Conservation (phyloP, 2,329 filamentous ascomycete genomes). For the Fusarium pseudocircinatum region DNA sequence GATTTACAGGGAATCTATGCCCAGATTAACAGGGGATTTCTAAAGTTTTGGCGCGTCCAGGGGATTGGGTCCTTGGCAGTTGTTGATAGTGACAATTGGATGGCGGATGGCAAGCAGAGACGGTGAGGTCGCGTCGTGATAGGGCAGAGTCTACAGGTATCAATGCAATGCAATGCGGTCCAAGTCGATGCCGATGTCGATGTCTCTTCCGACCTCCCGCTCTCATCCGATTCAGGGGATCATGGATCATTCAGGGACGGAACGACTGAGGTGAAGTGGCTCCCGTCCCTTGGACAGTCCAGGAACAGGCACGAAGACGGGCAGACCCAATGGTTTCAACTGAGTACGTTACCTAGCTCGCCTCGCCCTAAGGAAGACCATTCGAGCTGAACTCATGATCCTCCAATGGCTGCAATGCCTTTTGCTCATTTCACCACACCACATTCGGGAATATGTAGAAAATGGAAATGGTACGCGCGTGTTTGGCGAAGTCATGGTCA, state of each 20-base stretch:
- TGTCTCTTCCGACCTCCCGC: constrained; percentile 22
- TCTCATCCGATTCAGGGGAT: constrained; percentile 31
- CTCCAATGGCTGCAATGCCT: constrained; percentile 32
- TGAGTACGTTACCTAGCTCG: neutral
- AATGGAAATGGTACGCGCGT: constrained; percentile 21
- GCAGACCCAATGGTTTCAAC: constrained; percentile 17
- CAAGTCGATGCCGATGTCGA: neutral
- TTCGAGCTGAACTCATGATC: constrained; percentile 8
- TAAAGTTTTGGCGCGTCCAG: constrained; percentile 31
- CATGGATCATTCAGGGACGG: constrained; percentile 17
- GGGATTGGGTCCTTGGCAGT: constrained; percentile 30
- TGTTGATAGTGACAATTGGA: constrained; percentile 6
- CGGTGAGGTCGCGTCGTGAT: constrained; percentile 7
- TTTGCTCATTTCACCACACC: constrained; percentile 23
- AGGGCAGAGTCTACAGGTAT: neutral
- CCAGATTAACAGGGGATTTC: constrained; percentile 26
- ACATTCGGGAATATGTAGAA: constrained; percentile 8
- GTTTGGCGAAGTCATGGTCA: constrained; percentile 35
- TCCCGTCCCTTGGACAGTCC: constrained; percentile 27
- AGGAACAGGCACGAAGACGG: constrained; percentile 23
- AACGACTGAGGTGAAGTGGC: constrained; percentile 1
- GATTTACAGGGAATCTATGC: constrained; percentile 29
- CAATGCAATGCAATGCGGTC: neutral
- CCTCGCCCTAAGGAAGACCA: neutral
- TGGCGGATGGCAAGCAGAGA: constrained; percentile 1